These are phyloP conservation scores for Sporisorium scitamineum DNA, from an alignment of 1,284 basidiomycete genomes.

Conservation along the genomic window DNA sequence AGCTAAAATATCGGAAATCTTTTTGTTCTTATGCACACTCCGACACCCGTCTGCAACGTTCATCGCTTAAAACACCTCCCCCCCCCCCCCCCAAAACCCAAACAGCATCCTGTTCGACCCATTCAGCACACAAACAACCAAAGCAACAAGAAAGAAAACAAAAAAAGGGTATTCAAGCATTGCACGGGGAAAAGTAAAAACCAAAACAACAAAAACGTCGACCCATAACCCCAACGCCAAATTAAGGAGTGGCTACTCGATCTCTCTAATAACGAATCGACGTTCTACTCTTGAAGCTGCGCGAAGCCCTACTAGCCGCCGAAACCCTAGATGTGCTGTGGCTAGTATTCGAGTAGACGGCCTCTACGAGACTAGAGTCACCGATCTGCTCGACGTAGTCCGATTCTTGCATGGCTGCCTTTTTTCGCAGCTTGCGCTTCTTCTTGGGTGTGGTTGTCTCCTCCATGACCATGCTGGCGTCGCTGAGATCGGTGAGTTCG, in stretches of 20 bases:
- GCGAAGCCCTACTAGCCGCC: constrained; percentile 15
- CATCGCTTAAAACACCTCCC: too few species aligned
- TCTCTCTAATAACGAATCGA: constrained; percentile 17
- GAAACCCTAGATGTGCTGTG: constrained; percentile 15
- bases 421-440: constrained; percentile 52
- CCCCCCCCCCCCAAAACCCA: too few species aligned
- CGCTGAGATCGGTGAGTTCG: constrained; percentile 38
- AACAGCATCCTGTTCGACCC: too few species aligned
- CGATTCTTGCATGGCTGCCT: constrained; percentile 53
- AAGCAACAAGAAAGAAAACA: neutral
- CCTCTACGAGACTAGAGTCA: constrained; percentile 47
- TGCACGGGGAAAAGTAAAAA: neutral
- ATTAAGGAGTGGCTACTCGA: too few species aligned
- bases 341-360: constrained; percentile 31
- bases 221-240: too few species aligned
- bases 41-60: too few species aligned
- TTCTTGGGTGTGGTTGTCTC: constrained; percentile 33
- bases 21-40: too few species aligned
- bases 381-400: constrained; percentile 55
- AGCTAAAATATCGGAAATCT: too few species aligned
- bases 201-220: too few species aligned
- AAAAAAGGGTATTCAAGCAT: constrained; percentile 5
- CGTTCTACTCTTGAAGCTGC: constrained; percentile 22
- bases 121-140: neutral
- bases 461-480: constrained; percentile 39